Evolutionary conservation across 768 basidiomycete genomes (phyloP).

Genomic region (Sistotremastrum suecicum): DNA sequence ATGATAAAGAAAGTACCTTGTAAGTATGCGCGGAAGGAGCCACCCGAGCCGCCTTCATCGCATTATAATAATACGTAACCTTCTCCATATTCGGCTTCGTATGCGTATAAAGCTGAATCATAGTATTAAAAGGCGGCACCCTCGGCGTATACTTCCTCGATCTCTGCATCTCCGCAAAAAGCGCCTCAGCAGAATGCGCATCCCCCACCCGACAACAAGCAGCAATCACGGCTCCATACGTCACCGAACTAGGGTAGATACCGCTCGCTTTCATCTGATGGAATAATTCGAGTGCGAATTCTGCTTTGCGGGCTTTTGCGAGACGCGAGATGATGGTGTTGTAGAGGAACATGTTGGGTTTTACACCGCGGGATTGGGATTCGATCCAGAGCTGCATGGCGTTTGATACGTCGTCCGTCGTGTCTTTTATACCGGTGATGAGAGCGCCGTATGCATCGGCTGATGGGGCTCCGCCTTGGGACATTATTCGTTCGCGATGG

Average conservation of each 20-base stretch:
- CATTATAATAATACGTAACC: slow-evolving; percentile 61
- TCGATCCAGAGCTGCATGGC: slow-evolving; percentile 79
- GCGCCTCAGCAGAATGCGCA: slow-evolving; percentile 56
- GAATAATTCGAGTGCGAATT: slow-evolving; percentile 79
- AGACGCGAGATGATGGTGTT: slow-evolving; percentile 97
- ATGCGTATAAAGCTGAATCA: slow-evolving; percentile 93
- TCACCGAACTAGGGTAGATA: slow-evolving; percentile 66
- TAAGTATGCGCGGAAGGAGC: slow-evolving; percentile 83
- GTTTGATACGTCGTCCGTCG: slow-evolving; percentile 88
- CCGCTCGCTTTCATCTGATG: slow-evolving; percentile 62
- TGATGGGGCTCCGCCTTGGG: slow-evolving; percentile 62
- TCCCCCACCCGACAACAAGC: slow-evolving; percentile 94
- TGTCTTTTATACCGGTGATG: slow-evolving; percentile 78
- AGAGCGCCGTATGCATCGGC: slow-evolving; percentile 89
- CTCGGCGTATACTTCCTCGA: slow-evolving; percentile 69
- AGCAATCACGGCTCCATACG: slow-evolving; percentile 87
- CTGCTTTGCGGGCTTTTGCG: slow-evolving; percentile 87
- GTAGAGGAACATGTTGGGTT: slow-evolving; percentile 78
- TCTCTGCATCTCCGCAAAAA: slow-evolving; percentile 76
- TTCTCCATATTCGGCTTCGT: slow-evolving; percentile 78
- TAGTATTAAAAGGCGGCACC: slow-evolving; percentile 93
- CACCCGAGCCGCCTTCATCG: slow-evolving; percentile 46
- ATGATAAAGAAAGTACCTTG: slow-evolving; percentile 40
- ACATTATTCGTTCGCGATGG: slow-evolving; percentile 65
- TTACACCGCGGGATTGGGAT: slow-evolving; percentile 49